Evolutionary conservation across 768 basidiomycete species (phyloP), one percentile per base, ranked within the genome.

Genomic region (Paxillus ammoniavirescens): DNA sequence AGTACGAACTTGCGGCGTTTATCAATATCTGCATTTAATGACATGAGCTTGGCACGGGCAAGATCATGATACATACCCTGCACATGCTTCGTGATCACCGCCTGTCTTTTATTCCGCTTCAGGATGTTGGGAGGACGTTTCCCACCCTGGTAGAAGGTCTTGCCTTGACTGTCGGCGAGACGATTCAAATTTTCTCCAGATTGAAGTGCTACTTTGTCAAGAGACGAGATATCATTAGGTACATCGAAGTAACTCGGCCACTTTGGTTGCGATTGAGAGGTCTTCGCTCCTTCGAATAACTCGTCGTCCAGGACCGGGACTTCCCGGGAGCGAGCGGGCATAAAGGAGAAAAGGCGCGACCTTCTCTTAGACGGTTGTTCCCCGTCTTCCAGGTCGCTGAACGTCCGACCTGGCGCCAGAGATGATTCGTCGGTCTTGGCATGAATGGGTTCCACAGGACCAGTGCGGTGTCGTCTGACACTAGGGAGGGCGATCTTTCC

Each of bases 1-100:
- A 95, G 74, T 47, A 97, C 78, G 73, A 97, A 97, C 50, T 86
- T 83, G 52, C 79, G 76, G 47, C 82, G 77, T 43, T 71, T 74
- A 30, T 73, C 67, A 8, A 78, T 65, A 49, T 79, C 83, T 83
- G 52, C 14, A 33, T 51, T 31, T 43, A 54, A 21, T 35, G 52
- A 46, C 44, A 44, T 55, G 31, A 21, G 33, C 40, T 7, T 26
- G 45, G 12, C 42, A 43, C 33, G 10, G 12, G 14, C 8, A 42
- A 33, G 28, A 31, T 45, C 31, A 38, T 8, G 44, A 49, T 8
- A 38, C 56, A n/a, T 53, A 78, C 81, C 77, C 75, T 81, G 75
- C 10, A 80, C 63, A 57, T 82, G 78, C 44, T 69, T 73, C 31
- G 72, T 65, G 36, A 80, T 76, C 2, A 59, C 62, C 2, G 75